Percentiles rank a stretch among this genome's conserved stretches.
phyloP scores from a whole-genome alignment of 1,284 basidiomycete species.

The Ganoderma sinense region DNA sequence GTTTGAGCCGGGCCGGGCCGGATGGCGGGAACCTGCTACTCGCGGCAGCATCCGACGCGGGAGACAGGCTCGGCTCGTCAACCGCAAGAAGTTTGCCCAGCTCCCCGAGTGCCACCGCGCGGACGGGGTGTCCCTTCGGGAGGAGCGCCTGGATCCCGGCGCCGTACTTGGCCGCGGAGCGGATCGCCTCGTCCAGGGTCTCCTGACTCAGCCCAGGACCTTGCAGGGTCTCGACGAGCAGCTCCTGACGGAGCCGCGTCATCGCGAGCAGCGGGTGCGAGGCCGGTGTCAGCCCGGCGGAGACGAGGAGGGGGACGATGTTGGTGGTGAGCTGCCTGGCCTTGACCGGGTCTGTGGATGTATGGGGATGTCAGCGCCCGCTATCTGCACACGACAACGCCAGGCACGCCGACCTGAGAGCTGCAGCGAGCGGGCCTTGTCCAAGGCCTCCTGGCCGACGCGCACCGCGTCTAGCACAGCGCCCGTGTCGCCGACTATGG shows the following conservation, averaged over 20 bases:
- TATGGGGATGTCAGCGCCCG: not conserved
- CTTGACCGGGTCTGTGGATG: slow-evolving; percentile 59
- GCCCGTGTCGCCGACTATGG: slow-evolving; percentile 56
- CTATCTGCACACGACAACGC: not conserved
- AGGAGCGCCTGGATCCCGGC: slow-evolving; percentile 66
- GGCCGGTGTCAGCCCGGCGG: slow-evolving; percentile 62
- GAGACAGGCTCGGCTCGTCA: slow-evolving; percentile 63
- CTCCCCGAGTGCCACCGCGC: slow-evolving; percentile 81
- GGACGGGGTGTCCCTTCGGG: slow-evolving; percentile 77
- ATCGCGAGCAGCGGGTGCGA: slow-evolving; percentile 83
- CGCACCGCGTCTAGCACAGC: slow-evolving; percentile 66
- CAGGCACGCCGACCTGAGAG: slow-evolving; percentile 51
- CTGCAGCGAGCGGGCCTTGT: slow-evolving; percentile 71
- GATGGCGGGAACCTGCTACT: slow-evolving; percentile 63
- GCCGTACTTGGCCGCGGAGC: slow-evolving; percentile 62
- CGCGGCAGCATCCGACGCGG: slow-evolving; percentile 10
- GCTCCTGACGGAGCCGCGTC: slow-evolving; percentile 69
- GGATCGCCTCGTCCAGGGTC: slow-evolving; percentile 67
- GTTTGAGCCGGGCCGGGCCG: slow-evolving; percentile 64
- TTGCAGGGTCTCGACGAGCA: slow-evolving; percentile 64
- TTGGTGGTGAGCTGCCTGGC: slow-evolving; percentile 69
- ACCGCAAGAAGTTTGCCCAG: slow-evolving; percentile 83
- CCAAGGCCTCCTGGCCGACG: slow-evolving; percentile 72
- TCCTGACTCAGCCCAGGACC: slow-evolving; percentile 48
- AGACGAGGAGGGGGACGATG: slow-evolving; percentile 66